Percentiles rank a stretch among this genome's conserved stretches.
Evolutionary conservation across 164 flowering plant genomes (phyloP).

Genomic region (Sextonia rubra): DNA sequence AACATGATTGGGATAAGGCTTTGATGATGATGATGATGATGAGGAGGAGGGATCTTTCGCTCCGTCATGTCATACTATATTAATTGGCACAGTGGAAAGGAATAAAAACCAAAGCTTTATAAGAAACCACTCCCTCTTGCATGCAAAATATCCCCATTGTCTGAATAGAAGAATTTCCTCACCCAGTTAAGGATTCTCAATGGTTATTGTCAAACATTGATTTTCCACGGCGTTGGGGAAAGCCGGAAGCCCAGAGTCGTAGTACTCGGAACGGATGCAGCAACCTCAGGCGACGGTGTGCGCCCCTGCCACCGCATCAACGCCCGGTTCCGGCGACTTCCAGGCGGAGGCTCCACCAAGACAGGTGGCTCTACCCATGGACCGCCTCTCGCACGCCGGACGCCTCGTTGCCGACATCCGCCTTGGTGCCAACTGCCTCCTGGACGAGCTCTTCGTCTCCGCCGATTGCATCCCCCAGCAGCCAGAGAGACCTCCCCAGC

Average conservation of each 20-base stretch:
- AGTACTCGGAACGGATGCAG: conserved; percentile 9
- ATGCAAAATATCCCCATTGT: too few species aligned
- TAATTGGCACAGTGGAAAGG: too few species aligned
- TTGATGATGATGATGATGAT: too few species aligned
- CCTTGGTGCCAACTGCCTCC: conserved; percentile 77
- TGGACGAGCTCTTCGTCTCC: conserved; percentile 69
- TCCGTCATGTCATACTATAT: too few species aligned
- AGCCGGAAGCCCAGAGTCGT: not conserved
- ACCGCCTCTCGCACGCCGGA: conserved; percentile 61
- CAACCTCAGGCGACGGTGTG: conserved; percentile 9
- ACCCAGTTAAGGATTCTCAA: too few species aligned
- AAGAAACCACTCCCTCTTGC: too few species aligned
- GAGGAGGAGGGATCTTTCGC: too few species aligned
- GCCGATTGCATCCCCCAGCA: conserved; percentile 43
- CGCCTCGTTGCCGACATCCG: conserved; percentile 81
- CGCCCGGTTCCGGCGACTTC: conserved; percentile 16
- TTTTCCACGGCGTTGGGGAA: too few species aligned
- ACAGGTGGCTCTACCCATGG: conserved; percentile 94
- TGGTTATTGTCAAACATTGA: too few species aligned
- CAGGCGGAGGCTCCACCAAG: conserved; percentile 85
- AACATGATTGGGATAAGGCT: too few species aligned
- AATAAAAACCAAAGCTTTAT: too few species aligned
- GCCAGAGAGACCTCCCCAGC: conserved; percentile 42
- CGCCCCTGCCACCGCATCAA: not conserved
- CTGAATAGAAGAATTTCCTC: too few species aligned